Base-by-base conservation (phyloP, 345 rosid species). In the Bretschneidera sinensis region DNA sequence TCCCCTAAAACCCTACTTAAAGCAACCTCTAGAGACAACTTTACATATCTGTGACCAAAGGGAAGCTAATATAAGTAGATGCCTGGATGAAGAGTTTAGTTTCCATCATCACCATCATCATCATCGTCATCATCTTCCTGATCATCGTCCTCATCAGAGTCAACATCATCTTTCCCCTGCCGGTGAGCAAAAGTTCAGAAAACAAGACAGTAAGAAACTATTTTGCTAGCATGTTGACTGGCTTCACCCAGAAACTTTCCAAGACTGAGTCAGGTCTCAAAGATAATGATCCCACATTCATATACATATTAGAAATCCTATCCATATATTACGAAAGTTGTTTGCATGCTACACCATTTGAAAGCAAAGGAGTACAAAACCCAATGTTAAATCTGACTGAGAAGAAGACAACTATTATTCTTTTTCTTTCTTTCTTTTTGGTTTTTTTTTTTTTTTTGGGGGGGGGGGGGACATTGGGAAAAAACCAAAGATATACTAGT, bases 161-260 rank as follows among this genome's bases (percentile, higher is more conserved):
- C 84, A 21, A 70, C 83, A 0, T 69, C 79, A 19, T 71, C 77
- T 49, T 80, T 76, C 31, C 71, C 84, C 81, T 80, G 73, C 24
- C 55, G 45, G 51, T 28, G 45, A 20, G 33, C 48, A 64, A 19
- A 47, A 20, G 2, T 39, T 60, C 39, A 43, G 53, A 54, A 28
- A 63, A 50, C 20, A 25, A 24, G 13, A 22, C 17, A n/a, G 45
- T 11, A 39, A 39, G 9, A 39, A 39, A 7, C 11, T 39, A 1
- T 5, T 5, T 39, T 4, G 9, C 4, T 7, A 39, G 45, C 15
- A 39, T 1, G 9, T 13, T 13, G 10, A 14, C 35, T 31, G 4
- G 35, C 35, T 31, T 4, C 4, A 31, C 35, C 9, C 35, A 31
- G 6, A 31, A 31, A 31, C 4, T 31, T 31, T 31, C 35, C 35